phyloP scores from a whole-genome alignment of 2,329 filamentous ascomycete genomes.

The Sclerotinia glacialis region DNA sequence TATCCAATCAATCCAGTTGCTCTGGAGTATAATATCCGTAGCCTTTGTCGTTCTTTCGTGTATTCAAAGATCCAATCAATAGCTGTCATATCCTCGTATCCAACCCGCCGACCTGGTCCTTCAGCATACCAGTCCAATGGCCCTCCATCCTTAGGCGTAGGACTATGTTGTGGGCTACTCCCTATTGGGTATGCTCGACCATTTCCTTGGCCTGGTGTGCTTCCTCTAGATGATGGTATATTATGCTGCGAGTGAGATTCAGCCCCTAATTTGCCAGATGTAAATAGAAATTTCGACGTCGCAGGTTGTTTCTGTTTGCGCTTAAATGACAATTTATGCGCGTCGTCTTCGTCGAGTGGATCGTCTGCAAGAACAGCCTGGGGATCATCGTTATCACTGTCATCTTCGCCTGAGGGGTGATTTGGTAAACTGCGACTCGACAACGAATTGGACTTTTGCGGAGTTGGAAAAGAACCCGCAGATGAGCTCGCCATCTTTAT shows the following conservation, averaged over 20 bases:
- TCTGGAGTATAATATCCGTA: conserved; percentile 71
- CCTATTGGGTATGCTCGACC: conserved; percentile 25
- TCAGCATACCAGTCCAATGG: conserved; percentile 83
- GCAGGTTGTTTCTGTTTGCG: conserved; percentile 54
- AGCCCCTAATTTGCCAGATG: conserved; percentile 29
- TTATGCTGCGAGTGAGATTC: conserved; percentile 29
- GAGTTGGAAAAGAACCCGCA: conserved; percentile 29
- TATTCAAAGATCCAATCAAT: conserved; percentile 99
- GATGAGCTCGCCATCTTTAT: conserved; percentile 39
- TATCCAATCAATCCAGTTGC: conserved; percentile 71
- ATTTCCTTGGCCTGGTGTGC: conserved; percentile 27
- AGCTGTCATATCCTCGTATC: conserved; percentile 92
- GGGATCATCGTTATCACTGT: conserved; percentile 45
- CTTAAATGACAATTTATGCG: conserved; percentile 65
- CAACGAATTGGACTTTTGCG: conserved; percentile 30
- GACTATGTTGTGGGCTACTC: conserved; percentile 23
- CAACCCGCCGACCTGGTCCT: conserved; percentile 82
- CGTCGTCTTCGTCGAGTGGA: conserved; percentile 49
- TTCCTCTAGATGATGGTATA: conserved; percentile 32
- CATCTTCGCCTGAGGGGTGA: conserved; percentile 35
- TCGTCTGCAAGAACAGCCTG: conserved; percentile 52
- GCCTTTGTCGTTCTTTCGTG: conserved; percentile 86
- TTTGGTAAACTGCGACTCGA: conserved; percentile 32
- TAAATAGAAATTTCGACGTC: conserved; percentile 34
- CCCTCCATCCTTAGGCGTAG: conserved; percentile 46